Evolutionary conservation across 1,284 basidiomycete genomes (phyloP).

Genomic region (Violaceomyces palustris): DNA sequence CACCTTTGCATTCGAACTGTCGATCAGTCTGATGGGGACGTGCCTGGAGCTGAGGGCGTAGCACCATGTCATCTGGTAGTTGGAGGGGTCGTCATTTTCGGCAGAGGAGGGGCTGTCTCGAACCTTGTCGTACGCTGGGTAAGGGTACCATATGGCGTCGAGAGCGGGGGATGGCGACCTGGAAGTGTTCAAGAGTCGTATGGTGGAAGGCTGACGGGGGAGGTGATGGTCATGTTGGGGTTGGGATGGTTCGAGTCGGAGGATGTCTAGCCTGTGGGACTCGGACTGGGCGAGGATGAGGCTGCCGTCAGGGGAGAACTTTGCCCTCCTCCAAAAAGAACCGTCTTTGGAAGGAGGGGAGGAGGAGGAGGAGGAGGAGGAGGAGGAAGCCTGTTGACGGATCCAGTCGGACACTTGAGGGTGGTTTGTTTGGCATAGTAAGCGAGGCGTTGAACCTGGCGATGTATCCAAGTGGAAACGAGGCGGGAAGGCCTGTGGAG

Average conservation of each 20-base stretch:
- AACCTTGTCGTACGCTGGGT: constrained; percentile 4
- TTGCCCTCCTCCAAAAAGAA: constrained; percentile 23
- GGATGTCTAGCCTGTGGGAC: constrained; percentile 23
- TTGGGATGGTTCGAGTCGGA: neutral
- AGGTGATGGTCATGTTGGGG: neutral
- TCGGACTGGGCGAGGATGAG: constrained; percentile 28
- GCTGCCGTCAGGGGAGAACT: constrained; percentile 31
- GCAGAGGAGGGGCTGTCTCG: neutral
- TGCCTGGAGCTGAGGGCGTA: constrained; percentile 31
- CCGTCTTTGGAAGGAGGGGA: too few species aligned
- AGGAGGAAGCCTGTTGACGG: too few species aligned
- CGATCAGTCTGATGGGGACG: constrained; percentile 28
- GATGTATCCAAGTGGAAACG: too few species aligned
- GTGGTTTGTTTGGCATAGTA: too few species aligned
- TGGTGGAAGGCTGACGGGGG: neutral
- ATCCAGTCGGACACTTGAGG: too few species aligned
- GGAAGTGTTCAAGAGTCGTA: neutral
- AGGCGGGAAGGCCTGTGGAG: too few species aligned
- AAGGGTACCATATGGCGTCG: constrained; percentile 36
- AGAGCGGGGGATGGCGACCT: constrained; percentile 28
- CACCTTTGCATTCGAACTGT: constrained; percentile 12
- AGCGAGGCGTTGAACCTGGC: too few species aligned
- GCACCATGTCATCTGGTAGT: constrained; percentile 22
- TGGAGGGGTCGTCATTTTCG: neutral
- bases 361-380: too few species aligned